Conservation (phyloP, 306 rosid species). For the Arachis stenosperma region DNA sequence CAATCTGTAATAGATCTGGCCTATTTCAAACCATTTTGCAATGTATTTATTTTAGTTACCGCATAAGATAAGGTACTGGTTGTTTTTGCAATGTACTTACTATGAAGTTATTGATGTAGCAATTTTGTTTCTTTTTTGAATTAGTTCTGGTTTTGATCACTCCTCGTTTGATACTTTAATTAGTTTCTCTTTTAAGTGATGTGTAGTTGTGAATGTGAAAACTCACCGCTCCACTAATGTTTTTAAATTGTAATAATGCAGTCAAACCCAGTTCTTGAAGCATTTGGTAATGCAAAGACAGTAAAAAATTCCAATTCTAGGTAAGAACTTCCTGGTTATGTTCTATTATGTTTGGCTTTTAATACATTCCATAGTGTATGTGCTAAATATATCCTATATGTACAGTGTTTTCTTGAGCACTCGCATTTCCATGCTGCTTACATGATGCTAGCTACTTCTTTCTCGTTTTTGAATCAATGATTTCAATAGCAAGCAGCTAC, state of each 20-base stretch:
- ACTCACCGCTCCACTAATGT: conserved; percentile 20
- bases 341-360: conserved; percentile 30
- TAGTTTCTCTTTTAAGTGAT: conserved; percentile 20
- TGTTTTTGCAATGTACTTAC: background rate
- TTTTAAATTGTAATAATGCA: conserved; percentile 49
- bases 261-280: conserved; percentile 99
- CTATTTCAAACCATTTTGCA: conserved; percentile 28
- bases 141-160: conserved; percentile 27
- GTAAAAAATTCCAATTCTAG: conserved; percentile 92
- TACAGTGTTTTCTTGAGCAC: conserved; percentile 25
- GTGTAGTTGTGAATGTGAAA: conserved; percentile 5
- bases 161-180: conserved; percentile 25
- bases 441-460: conserved; percentile 1
- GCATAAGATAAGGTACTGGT: too few species aligned
- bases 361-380: conserved; percentile 16
- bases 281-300: conserved; percentile 94
- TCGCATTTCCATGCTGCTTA: conserved; percentile 22
- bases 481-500: conserved; percentile 32
- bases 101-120: background rate
- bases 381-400: conserved; percentile 10
- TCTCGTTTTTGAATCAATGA: conserved; percentile 37
- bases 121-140: background rate
- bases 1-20: conserved; percentile 18
- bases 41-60: conserved; percentile 1
- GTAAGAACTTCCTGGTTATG: conserved; percentile 50